Evolutionary conservation across 768 basidiomycete genomes (phyloP), one percentile per base, ranked within the genome.

Genomic region (Boletellus ananiceps): DNA sequence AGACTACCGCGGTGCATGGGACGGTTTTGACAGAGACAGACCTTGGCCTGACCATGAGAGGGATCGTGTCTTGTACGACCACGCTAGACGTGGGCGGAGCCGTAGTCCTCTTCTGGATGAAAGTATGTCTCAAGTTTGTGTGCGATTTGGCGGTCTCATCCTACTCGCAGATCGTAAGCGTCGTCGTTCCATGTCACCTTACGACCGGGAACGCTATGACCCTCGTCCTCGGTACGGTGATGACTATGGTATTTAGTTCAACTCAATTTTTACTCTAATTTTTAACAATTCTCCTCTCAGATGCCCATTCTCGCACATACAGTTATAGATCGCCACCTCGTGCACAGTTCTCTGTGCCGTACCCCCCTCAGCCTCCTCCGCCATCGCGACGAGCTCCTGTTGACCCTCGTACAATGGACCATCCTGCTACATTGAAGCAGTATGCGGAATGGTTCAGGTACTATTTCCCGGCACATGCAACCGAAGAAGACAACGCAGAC

Each of bases 381-480:
- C 66, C 78, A n/a, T 67, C 67, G 37, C 75, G 87, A 46, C 77
- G 85, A 27, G 72, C 82, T 2, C 89, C 88, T 9, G 80, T 80
- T 13, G 87, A 92, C 59, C 90, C 90, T 11, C 85, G 87, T 58
- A 82, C 82, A 2, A 82, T 88, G 56, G 89, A 90, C 55, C 89
- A 85, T 60, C 86, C 88, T 31, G 87, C 86, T 5, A 78, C 83
- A 1, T 64, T 92, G 64, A 89, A 90, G 69, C 86, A 90, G 58
- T 92, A 83, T 56, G 87, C 87, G 2, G 89, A 92, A 57, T 92
- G 90, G 90, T 92, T 90, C 67, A 80, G 90, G 32, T 86, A 76
- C 61, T 81, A 70, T 54, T 84, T 79, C 59, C 84, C 88, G 7
- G 80, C 84, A 54, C 81, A 86, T 63, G 89, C 88, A 14, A 74